Percentiles rank a stretch among this genome's conserved stretches.
These are phyloP conservation scores for Imleria badia DNA, from an alignment of 768 basidiomycete species.

Conservation along the genomic window DNA sequence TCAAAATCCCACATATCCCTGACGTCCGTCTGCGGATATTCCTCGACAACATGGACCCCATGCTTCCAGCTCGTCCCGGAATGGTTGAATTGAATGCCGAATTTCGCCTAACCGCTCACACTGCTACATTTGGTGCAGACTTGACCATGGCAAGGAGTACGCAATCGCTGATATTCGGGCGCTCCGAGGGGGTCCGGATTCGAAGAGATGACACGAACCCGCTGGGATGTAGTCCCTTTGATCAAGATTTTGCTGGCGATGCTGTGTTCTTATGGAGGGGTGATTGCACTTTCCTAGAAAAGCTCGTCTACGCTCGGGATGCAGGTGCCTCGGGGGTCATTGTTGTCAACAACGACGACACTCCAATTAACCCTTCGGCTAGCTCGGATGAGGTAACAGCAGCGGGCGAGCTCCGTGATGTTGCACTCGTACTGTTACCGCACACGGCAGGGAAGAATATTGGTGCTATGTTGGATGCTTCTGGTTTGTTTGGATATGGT, in stretches of 20 bases:
- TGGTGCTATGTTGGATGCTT: slow-evolving; percentile 52
- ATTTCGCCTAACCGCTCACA: slow-evolving; percentile 54
- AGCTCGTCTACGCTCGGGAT: slow-evolving; percentile 64
- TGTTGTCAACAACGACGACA: slow-evolving; percentile 65
- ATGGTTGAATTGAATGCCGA: slow-evolving; percentile 42
- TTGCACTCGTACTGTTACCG: slow-evolving; percentile 59
- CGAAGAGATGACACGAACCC: slow-evolving; percentile 51
- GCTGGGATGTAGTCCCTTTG: slow-evolving; percentile 61
- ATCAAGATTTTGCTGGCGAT: slow-evolving; percentile 44
- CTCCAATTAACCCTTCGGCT: slow-evolving; percentile 64
- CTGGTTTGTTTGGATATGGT: slow-evolving; percentile 45
- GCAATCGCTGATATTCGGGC: slow-evolving; percentile 45
- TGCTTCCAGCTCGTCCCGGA: slow-evolving; percentile 40
- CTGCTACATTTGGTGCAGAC: slow-evolving; percentile 72
- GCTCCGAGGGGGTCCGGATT: slow-evolving; percentile 53
- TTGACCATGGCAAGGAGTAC: slow-evolving; percentile 35
- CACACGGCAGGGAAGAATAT: slow-evolving; percentile 53
- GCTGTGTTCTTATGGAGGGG: slow-evolving; percentile 72
- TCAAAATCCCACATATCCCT: slow-evolving; percentile 18
- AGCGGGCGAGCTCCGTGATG: slow-evolving; percentile 57
- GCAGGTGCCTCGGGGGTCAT: slow-evolving; percentile 80
- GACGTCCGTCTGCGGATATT: slow-evolving; percentile 63
- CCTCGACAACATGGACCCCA: slow-evolving; percentile 50
- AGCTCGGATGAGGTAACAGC: slow-evolving; percentile 52
- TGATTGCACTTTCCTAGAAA: slow-evolving; percentile 85